Percentiles rank a stretch among this genome's conserved stretches.
phyloP scores from a whole-genome alignment of 352 stramenopile species.

The Globisporangium heterothallicum region DNA sequence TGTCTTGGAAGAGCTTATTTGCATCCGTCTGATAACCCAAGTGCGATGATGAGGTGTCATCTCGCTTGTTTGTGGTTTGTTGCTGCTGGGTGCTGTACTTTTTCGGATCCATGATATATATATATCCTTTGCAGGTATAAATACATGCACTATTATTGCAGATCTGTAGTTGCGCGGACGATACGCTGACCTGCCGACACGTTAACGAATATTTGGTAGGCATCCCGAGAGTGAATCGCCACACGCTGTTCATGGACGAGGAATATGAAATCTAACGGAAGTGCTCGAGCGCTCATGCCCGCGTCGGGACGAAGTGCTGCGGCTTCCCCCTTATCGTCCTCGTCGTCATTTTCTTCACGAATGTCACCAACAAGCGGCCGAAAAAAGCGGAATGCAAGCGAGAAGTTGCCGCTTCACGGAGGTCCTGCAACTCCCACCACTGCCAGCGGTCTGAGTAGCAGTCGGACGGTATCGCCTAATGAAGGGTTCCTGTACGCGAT shows the following conservation, averaged over 20 bases:
- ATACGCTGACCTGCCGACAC: too few relatives aligned
- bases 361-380: conserved; percentile 23
- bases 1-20: too few relatives aligned
- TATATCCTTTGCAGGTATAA: not conserved
- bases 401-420: conserved; percentile 6
- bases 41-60: too few relatives aligned
- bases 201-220: too few relatives aligned
- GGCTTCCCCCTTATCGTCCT: conserved; percentile 17
- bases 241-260: not conserved
- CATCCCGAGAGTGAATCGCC: not conserved
- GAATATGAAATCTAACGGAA: conserved; percentile 23
- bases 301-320: conserved; percentile 6
- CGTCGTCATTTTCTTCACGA: conserved; percentile 10
- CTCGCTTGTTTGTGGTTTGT: too few relatives aligned
- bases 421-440: not conserved
- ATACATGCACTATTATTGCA: not conserved
- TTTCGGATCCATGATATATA: not conserved
- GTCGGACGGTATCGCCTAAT: conserved; percentile 1
- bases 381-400: conserved; percentile 4
- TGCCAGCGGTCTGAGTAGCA: conserved; percentile 7
- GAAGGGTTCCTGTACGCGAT: conserved; percentile 6
- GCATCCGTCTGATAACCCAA: too few relatives aligned
- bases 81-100: too few relatives aligned
- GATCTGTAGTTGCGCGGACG: not conserved
- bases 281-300: conserved; percentile 19